A percentile compares a stretch with the other conserved stretches of the same genome.
Conservation (phyloP, 805 yeast genomes). For the Candida ipomoeae region DNA sequence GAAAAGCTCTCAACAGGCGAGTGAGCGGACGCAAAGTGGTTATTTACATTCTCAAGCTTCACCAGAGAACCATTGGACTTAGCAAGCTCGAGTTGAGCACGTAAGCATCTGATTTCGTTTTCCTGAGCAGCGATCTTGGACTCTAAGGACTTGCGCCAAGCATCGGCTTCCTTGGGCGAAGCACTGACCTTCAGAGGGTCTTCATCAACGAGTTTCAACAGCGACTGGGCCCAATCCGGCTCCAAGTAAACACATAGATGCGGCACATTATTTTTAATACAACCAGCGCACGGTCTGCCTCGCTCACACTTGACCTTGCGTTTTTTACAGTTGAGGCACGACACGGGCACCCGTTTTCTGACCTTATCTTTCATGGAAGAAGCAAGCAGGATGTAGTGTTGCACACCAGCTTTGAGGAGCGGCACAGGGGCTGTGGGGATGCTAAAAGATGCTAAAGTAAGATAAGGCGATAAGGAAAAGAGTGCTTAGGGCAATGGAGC, state of each 20-base stretch:
- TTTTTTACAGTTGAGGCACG: constrained; percentile 38
- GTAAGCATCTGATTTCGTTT: constrained; percentile 10
- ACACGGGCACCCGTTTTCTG: constrained; percentile 36
- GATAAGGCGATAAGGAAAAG: neutral
- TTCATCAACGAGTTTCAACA: constrained; percentile 5
- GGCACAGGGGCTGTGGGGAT: too few species aligned
- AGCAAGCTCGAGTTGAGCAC: constrained; percentile 9
- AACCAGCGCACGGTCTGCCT: constrained; percentile 39
- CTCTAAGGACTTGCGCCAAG: constrained; percentile 5
- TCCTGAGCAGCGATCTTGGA: constrained; percentile 7
- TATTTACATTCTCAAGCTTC: neutral
- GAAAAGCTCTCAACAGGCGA: neutral
- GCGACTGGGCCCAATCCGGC: constrained; percentile 33
- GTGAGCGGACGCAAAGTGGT: neutral
- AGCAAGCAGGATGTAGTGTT: neutral
- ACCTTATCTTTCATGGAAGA: constrained; percentile 6
- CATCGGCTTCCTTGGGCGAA: neutral
- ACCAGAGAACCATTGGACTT: neutral
- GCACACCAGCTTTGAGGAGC: neutral
- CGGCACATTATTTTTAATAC: constrained; percentile 37
- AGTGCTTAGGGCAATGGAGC: too few species aligned
- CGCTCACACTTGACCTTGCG: constrained; percentile 44
- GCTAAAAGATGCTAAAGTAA: too few species aligned
- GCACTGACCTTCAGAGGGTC: neutral
- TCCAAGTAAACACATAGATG: constrained; percentile 39